Evolutionary conservation across 2,329 filamentous ascomycete genomes (phyloP), one percentile per base, ranked within the genome.

Genomic region (Periglandula ipomoeae): DNA sequence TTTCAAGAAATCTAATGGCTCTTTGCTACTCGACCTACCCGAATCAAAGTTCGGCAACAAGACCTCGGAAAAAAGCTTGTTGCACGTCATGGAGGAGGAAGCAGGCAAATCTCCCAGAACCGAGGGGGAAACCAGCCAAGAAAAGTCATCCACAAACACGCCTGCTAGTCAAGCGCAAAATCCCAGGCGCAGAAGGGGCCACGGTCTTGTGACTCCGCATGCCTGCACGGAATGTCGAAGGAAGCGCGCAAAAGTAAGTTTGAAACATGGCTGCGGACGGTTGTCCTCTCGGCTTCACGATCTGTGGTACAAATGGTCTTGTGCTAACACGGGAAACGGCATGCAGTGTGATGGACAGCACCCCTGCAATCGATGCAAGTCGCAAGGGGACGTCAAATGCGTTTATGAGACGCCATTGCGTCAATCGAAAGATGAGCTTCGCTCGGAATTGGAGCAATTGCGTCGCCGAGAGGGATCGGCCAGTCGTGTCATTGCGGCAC

Each of bases 341-440:
- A 5, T 44, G 11, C 19, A 80, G 77, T 83, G 79, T 57, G 78
- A 83, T 56, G 79, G 79, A 10, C 65, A 73, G 46, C 69, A 59
- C 32, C 78, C 76, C 4, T 80, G 76, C 53, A 67, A 68, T 26
- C 69, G 79, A 51, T 83, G 79, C 61, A 70, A 66, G 48, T 55
- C 65, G 1, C 77, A 81, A 51, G 72, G 74, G 24, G 63, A 17
- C 20, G n/a, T 72, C 26, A 71, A 79, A 19, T 83, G 79, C 51
- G 58, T 79, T 17, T 83, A 83, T 64, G 78, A 82, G 54, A 59
- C 79, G 3, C 79, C 78, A 0, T 72, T 82, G 5, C 76, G 79
- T 39, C 78, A 81, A 54, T 81, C 78, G 7, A 83, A 83, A 53
- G 78, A 81, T 50, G 71, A 74, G 46, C 69, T 83, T 10, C 73